These are phyloP conservation scores for Sistotremastrum suecicum DNA, from an alignment of 768 basidiomycete genomes.

Conservation along the genomic window DNA sequence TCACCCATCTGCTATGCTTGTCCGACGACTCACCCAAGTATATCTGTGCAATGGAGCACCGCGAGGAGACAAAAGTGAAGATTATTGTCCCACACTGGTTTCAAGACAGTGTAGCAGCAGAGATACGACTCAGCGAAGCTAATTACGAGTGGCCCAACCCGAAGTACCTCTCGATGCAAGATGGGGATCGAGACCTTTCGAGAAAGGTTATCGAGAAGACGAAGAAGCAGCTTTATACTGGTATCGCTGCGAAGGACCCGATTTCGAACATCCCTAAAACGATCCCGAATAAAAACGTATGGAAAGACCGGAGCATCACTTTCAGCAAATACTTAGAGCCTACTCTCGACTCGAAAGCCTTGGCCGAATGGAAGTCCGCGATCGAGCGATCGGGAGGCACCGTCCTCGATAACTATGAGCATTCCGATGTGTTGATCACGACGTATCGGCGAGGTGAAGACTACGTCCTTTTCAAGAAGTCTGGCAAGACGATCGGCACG, in stretches of 20 bases:
- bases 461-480: conserved; percentile 50
- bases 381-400: conserved; percentile 49
- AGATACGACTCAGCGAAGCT: conserved; percentile 32
- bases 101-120: conserved; percentile 35
- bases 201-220: conserved; percentile 13
- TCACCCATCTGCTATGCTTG: conserved; percentile 74
- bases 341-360: conserved; percentile 32
- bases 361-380: conserved; percentile 28
- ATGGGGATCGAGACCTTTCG: conserved; percentile 10
- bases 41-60: conserved; percentile 39
- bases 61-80: conserved; percentile 41
- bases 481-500: conserved; percentile 54
- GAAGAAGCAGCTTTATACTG: conserved; percentile 19
- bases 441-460: conserved; percentile 52
- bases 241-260: conserved; percentile 22
- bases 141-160: conserved; percentile 71
- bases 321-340: conserved; percentile 49
- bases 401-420: conserved; percentile 19
- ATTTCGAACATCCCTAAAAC: conserved; percentile 15
- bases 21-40: conserved; percentile 36
- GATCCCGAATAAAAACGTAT: conserved; percentile 25
- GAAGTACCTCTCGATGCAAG: conserved; percentile 24
- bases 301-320: conserved; percentile 45
- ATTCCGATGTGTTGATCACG: conserved; percentile 65
- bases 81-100: conserved; percentile 90